phyloP scores from a whole-genome alignment of 495 filamentous ascomycete species.

The Echria macrotheca region DNA sequence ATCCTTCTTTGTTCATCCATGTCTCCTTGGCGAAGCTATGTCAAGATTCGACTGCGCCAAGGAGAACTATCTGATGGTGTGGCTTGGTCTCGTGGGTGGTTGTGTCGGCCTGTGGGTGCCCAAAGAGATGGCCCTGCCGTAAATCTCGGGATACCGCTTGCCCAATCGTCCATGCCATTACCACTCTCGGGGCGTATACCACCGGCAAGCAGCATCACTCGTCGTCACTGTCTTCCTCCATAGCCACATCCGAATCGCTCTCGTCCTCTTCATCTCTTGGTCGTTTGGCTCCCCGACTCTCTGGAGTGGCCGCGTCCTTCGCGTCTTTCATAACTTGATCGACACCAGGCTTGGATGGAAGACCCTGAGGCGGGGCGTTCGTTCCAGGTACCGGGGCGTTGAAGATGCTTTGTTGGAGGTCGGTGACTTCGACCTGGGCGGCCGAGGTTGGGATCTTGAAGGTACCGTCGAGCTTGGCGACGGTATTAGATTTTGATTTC shows the following conservation, averaged over 20 bases:
- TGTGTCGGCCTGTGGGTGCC: constrained; percentile 70
- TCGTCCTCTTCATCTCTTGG: constrained; percentile 57
- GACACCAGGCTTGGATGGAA: constrained; percentile 38
- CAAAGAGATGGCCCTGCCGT: constrained; percentile 47
- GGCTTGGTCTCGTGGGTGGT: constrained; percentile 72
- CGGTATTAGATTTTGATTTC: constrained; percentile 75
- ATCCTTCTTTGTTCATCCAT: constrained; percentile 79
- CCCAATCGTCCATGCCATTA: no score
- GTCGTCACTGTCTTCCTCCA: constrained; percentile 66
- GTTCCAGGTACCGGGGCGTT: constrained; percentile 55
- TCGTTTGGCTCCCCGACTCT: constrained; percentile 55
- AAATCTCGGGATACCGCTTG: no score
- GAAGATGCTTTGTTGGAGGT: constrained; percentile 79
- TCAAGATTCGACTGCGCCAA: constrained; percentile 47
- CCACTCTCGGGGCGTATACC: no score
- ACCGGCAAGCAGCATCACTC: no score
- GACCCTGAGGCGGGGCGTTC: constrained; percentile 34
- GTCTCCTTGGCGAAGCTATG: constrained; percentile 78
- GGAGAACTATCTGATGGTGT: constrained; percentile 68
- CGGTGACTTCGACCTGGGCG: constrained; percentile 57
- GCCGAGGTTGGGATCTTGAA: constrained; percentile 60
- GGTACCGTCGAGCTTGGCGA: constrained; percentile 86
- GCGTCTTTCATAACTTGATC: constrained; percentile 42
- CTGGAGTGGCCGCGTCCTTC: constrained; percentile 38
- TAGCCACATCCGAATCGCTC: constrained; percentile 61